Evolutionary conservation across 116 monocot genomes (phyloP), one percentile per base, ranked within the genome.

Genomic region (Dioscorea cayenensis): DNA sequence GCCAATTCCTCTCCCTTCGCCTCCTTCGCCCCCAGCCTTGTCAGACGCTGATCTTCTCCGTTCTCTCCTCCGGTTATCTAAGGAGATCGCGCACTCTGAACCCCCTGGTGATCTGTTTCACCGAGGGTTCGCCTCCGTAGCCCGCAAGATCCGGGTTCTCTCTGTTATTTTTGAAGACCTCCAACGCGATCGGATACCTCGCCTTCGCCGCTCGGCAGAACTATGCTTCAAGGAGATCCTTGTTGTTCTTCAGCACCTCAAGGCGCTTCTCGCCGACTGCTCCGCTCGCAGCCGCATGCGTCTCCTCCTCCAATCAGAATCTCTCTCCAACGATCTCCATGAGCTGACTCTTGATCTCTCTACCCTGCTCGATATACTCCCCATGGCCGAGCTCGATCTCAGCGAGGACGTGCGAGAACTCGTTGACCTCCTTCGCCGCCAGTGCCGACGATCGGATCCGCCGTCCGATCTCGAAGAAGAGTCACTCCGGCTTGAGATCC

Each of bases 291-390:
- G 91, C 66, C 77, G 84, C 23, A 70, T 82, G 48, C 79, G 77
- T 17, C 75, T 87, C 55, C 70, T 84, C 14, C 76, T 95, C 21
- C 72, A 75, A 17, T 48, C 79, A 11, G 64, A 76, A 1, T 32
- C 66, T 64, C 60, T 87, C 55, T 68, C 78, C 64, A 37, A 70
- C 61, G 32, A 76, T 11, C 79, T 91, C 73, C 80, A 80, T 49
- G 77, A 76, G 67, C 69, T 92, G 58, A 79, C 66, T 10, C 69
- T 74, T 58, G 84, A 89, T 25, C 83, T 95, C 25, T 78, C 83
- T 59, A 83, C 83, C 18, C 73, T 87, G 14, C 81, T 95, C 20
- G 87, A 89, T 63, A 73, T 89, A 32, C 80, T 95, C 61, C 86
- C 87, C 2, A 38, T 87, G 4, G 49, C 69, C 11, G 87, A 85